Conservation (phyloP, 2,329 filamentous ascomycete species). For the Cladobotryum mycophilum region DNA sequence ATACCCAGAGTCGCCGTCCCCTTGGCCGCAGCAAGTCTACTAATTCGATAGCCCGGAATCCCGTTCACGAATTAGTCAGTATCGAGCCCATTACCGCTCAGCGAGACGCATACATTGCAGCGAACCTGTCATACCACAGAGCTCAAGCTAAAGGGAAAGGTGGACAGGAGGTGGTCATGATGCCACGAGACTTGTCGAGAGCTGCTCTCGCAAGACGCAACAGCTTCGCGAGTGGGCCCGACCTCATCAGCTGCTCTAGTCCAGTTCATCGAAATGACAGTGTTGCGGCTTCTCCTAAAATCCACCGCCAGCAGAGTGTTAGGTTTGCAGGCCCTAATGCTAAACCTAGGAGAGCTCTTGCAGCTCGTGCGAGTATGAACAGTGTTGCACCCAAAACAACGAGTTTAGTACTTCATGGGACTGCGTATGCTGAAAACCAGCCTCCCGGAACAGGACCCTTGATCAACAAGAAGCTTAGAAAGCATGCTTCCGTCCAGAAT, state of each 20-base stretch:
- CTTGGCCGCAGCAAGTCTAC: conserved; percentile 48
- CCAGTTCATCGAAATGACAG: conserved; percentile 16
- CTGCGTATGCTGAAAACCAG: neutral
- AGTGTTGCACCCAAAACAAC: neutral
- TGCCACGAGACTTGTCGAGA: conserved; percentile 20
- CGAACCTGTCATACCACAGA: conserved; percentile 52
- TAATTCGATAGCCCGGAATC: conserved; percentile 36
- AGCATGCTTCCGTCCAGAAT: neutral
- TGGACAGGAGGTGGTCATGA: conserved; percentile 11
- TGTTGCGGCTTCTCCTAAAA: conserved; percentile 6
- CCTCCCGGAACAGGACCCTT: neutral
- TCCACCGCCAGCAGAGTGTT: conserved; percentile 48
- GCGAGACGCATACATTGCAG: conserved; percentile 57
- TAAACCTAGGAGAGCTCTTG: conserved; percentile 22
- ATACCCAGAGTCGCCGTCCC: conserved; percentile 33
- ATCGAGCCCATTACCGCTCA: conserved; percentile 45
- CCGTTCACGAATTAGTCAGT: conserved; percentile 37
- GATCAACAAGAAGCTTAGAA: neutral
- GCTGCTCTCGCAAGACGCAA: conserved; percentile 16
- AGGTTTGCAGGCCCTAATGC: conserved; percentile 41
- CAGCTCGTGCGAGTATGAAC: conserved; percentile 24
- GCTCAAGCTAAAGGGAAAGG: conserved; percentile 41
- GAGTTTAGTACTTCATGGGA: neutral
- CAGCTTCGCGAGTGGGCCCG: conserved; percentile 15
- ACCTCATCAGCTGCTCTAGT: conserved; percentile 13